Base-by-base conservation (phyloP, 1,284 basidiomycete species). In the Leccinum griseonigrum region DNA sequence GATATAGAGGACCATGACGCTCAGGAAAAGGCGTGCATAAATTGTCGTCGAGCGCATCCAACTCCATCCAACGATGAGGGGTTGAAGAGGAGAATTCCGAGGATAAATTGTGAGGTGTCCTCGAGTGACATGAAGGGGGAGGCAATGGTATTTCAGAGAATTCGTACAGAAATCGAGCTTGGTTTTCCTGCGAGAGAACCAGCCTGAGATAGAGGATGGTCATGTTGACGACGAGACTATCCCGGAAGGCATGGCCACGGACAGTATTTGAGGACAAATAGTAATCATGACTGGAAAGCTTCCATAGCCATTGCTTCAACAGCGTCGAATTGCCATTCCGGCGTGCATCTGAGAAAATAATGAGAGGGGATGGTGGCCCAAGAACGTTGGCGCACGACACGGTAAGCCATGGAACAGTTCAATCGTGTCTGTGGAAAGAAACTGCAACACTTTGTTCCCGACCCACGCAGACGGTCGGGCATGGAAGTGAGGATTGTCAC, bases 221-320 rank as follows among this genome's bases (percentile, higher is more conserved):
- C 78, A 13, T 70, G 68, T 58, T 75, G 79, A 68, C 64, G 73
- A 51, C 77, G 69, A 22, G 73, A 77, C 91, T 91, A 95, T 54
- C 22, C 92, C 88, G 26, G 90, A 87, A 11, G 91, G 86, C 80
- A 97, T 85, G 64, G 85, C 86, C 71, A 84, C 83, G 40, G 90
- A 85, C 18, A 97, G 78, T 50, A 97, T 86, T 97, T 94, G 67
- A 97, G 82, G 32, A 97, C 77, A 69, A 94, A 94, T 26, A 26
- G 22, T 1, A 97, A 81, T 73, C 97, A 93, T 0, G 95, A 97
- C 70, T 97, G 94, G 8, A 97, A 83, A 57, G 90, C 83, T 64
- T 93, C 89, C 26, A 91, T 79, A 0, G 86, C 81, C 62, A 84
- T 79, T 62, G 83, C 79, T 55, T 82, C 81, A 48, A 78, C 77